Conservation (phyloP, 2,329 filamentous ascomycete species). For the Colletotrichum cordylinicola region DNA sequence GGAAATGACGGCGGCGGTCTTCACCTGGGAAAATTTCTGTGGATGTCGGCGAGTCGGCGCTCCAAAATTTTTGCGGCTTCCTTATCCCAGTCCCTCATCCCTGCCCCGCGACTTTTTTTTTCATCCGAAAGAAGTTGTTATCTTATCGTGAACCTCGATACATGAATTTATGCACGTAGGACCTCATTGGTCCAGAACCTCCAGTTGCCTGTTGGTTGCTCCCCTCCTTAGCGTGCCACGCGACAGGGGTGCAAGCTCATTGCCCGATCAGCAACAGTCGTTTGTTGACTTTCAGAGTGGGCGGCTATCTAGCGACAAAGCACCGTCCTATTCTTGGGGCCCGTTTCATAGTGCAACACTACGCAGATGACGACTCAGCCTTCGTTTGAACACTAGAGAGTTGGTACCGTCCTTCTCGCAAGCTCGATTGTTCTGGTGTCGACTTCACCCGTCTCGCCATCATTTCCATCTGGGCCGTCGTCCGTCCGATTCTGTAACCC, state of each 20-base stretch:
- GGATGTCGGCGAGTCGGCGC: not conserved
- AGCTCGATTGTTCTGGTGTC: not conserved
- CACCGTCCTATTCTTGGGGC: not conserved
- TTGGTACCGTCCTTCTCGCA: not conserved
- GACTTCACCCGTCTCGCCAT: not conserved
- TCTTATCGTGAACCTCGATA: not conserved
- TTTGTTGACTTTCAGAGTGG: conserved; percentile 22
- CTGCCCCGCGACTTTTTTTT: conserved; percentile 13
- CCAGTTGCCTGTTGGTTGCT: conserved; percentile 3
- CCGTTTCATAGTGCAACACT: not conserved
- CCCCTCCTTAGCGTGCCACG: not conserved
- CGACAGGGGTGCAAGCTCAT: conserved; percentile 19
- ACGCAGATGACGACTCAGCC: not conserved
- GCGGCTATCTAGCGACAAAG: not conserved
- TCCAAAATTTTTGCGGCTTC: conserved; percentile 10
- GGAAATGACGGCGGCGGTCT: not conserved
- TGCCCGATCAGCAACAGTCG: conserved; percentile 18
- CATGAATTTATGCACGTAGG: conserved; percentile 7
- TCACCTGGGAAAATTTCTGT: conserved; percentile 23
- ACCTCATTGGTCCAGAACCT: not conserved
- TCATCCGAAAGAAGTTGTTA: not conserved
- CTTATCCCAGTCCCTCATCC: not conserved
- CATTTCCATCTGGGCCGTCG: not conserved
- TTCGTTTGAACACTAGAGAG: not conserved
- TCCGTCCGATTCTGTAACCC: not conserved